phyloP scores from a whole-genome alignment of 2,329 filamentous ascomycete species.

The Nothophaeocryptopus gaeumannii region DNA sequence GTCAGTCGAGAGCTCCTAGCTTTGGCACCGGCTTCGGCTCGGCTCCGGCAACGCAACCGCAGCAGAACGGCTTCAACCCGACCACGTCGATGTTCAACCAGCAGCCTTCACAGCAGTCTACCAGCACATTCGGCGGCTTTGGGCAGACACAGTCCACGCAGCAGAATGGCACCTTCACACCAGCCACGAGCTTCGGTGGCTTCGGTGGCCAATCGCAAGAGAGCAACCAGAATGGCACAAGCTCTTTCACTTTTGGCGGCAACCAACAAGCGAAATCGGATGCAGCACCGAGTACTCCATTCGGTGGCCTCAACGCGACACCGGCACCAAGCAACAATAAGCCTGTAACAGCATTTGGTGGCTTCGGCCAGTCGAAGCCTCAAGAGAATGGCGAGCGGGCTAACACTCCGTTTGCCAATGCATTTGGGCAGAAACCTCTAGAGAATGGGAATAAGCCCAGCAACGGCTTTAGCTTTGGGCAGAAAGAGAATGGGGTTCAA shows the following conservation, averaged over 20 bases:
- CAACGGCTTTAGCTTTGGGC: slow-evolving; percentile 17
- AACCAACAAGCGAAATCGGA: slow-evolving; percentile 7
- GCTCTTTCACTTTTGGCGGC: slow-evolving; percentile 6
- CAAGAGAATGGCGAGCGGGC: slow-evolving; percentile 8
- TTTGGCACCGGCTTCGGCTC: slow-evolving; percentile 16
- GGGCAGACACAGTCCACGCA: slow-evolving; percentile 14
- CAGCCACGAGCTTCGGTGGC: slow-evolving; percentile 19
- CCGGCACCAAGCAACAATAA: slow-evolving; percentile 5
- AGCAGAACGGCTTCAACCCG: slow-evolving; percentile 21
- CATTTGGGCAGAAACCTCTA: slow-evolving; percentile 6
- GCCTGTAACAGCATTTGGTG: slow-evolving; percentile 7
- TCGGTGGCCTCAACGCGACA: slow-evolving; percentile 11
- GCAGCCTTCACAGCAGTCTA: slow-evolving; percentile 15
- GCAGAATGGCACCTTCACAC: slow-evolving; percentile 19
- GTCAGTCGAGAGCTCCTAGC: slow-evolving; percentile 14
- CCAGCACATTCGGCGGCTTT: slow-evolving; percentile 16
- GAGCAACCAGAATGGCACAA: slow-evolving; percentile 10
- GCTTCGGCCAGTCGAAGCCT: background rate
- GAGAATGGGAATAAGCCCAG: slow-evolving; percentile 4
- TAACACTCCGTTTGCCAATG: slow-evolving; percentile 10
- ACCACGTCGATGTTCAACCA: slow-evolving; percentile 19
- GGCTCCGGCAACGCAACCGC: slow-evolving; percentile 10
- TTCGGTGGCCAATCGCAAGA: slow-evolving; percentile 18
- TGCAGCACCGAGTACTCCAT: background rate
- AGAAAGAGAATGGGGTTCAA: slow-evolving; percentile 13